Conservation (phyloP, 2,329 filamentous ascomycete genomes). For the Aquanectria penicillioides region DNA sequence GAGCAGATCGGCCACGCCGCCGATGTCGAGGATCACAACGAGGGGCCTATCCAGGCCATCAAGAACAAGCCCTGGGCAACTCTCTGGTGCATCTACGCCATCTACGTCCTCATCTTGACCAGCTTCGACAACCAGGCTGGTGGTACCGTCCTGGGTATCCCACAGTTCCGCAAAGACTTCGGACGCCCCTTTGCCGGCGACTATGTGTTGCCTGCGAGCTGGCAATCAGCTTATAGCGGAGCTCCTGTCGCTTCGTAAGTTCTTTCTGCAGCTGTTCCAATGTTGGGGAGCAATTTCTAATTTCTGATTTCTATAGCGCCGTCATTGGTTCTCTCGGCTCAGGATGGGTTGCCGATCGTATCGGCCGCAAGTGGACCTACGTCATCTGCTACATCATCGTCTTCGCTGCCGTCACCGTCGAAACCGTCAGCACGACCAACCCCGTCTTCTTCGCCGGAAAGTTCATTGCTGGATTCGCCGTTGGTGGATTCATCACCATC, state of each 20-base stretch:
- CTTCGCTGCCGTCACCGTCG: slow-evolving; percentile 30
- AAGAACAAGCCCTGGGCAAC: slow-evolving; percentile 25
- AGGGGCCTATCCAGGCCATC: slow-evolving; percentile 25
- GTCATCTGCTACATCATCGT: slow-evolving; percentile 27
- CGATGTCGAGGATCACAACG: slow-evolving; percentile 27
- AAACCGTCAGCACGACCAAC: slow-evolving; percentile 29
- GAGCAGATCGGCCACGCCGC: slow-evolving; percentile 27
- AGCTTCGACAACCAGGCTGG: slow-evolving; percentile 33
- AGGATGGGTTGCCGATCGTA: slow-evolving; percentile 25
- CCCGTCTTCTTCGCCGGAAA: slow-evolving; percentile 32
- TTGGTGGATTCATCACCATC: slow-evolving; percentile 27
- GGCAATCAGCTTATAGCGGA: slow-evolving; percentile 34
- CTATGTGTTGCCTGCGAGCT: slow-evolving; percentile 29
- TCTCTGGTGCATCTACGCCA: slow-evolving; percentile 31
- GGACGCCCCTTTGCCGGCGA: slow-evolving; percentile 19
- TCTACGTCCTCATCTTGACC: slow-evolving; percentile 29
- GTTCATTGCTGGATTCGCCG: slow-evolving; percentile 29
- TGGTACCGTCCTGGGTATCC: slow-evolving; percentile 27
- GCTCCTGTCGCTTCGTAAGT: slow-evolving; percentile 32
- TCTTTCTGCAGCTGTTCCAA: neutral
- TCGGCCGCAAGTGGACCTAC: slow-evolving; percentile 31
- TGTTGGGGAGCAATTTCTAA: neutral
- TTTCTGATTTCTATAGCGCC: slow-evolving; percentile 5
- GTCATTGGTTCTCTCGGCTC: slow-evolving; percentile 26
- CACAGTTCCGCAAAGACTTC: slow-evolving; percentile 34